Conservation (phyloP, 2,329 filamentous ascomycete species). For the Cladorrhinum sp. region DNA sequence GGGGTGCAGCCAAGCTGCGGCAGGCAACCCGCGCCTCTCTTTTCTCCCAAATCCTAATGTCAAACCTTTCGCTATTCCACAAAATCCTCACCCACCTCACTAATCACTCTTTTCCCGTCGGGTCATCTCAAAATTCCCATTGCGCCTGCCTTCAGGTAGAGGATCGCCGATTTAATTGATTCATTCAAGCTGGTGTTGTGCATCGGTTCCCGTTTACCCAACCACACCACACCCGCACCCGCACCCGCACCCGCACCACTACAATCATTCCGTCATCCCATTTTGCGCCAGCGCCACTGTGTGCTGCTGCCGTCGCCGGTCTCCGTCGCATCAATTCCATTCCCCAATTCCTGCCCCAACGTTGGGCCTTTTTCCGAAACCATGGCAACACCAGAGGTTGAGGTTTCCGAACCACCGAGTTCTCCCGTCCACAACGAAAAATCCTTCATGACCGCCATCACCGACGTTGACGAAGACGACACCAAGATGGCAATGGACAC, state of each 20-base stretch:
- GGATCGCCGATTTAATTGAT: conserved; percentile 8
- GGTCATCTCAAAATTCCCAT: not conserved
- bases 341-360: not conserved
- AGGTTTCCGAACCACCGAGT: conserved; percentile 42
- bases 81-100: conserved; percentile 16
- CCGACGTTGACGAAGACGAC: conserved; percentile 46
- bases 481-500: conserved; percentile 40
- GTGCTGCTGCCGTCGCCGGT: not conserved
- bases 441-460: conserved; percentile 46
- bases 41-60: not conserved
- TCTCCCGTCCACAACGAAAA: conserved; percentile 44
- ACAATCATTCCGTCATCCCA: not conserved
- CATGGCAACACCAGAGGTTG: conserved; percentile 36
- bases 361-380: conserved; percentile 2
- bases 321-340: not conserved
- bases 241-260: no score
- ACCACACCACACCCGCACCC: not conserved
- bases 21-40: conserved; percentile 21
- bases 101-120: not conserved
- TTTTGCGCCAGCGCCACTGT: not conserved
- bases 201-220: not conserved
- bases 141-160: not conserved
- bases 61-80: conserved; percentile 7
- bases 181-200: not conserved
- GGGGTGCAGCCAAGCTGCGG: conserved; percentile 21